Percentiles rank a stretch among this genome's conserved stretches.
Conservation (phyloP, 805 yeast genomes). For the Saccharomyces jurei region DNA sequence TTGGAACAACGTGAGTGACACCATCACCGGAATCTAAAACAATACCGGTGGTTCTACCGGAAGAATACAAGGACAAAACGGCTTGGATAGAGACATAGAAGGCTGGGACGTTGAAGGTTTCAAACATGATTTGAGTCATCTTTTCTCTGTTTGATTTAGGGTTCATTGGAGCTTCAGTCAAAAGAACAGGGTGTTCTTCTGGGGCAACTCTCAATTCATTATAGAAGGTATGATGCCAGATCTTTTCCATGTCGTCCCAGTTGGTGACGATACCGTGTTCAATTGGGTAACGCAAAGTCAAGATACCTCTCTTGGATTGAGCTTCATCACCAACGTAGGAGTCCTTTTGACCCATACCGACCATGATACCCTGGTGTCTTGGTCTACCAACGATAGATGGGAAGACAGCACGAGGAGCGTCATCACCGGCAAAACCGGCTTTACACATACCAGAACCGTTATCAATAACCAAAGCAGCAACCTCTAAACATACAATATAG, state of each 20-base stretch:
- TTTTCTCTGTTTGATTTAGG: constrained; percentile 99
- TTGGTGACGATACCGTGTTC: constrained; percentile 99
- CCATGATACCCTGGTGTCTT: constrained; percentile 99
- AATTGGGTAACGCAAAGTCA: constrained; percentile 96
- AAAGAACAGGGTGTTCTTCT: constrained; percentile 98
- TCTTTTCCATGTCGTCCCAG: constrained; percentile 99
- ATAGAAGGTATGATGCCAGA: constrained; percentile 99
- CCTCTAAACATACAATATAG: constrained; percentile 20
- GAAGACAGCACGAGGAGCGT: constrained; percentile 99
- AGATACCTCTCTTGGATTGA: constrained; percentile 99
- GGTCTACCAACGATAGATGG: constrained; percentile 99
- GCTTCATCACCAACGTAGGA: constrained; percentile 99
- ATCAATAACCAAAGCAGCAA: constrained; percentile 71
- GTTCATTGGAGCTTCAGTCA: constrained; percentile 99
- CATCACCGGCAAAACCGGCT: constrained; percentile 99
- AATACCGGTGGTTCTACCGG: constrained; percentile 99
- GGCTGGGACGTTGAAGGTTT: constrained; percentile 98
- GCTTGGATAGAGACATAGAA: constrained; percentile 99
- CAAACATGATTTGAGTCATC: constrained; percentile 99
- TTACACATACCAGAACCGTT: constrained; percentile 99
- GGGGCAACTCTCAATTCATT: constrained; percentile 99
- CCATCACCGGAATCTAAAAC: constrained; percentile 99
- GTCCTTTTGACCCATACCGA: constrained; percentile 99
- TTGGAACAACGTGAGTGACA: constrained; percentile 99
- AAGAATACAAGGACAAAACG: constrained; percentile 93